These are phyloP conservation scores for Barnettozyma vustinii DNA, from an alignment of 805 yeast species.

Conservation along the genomic window DNA sequence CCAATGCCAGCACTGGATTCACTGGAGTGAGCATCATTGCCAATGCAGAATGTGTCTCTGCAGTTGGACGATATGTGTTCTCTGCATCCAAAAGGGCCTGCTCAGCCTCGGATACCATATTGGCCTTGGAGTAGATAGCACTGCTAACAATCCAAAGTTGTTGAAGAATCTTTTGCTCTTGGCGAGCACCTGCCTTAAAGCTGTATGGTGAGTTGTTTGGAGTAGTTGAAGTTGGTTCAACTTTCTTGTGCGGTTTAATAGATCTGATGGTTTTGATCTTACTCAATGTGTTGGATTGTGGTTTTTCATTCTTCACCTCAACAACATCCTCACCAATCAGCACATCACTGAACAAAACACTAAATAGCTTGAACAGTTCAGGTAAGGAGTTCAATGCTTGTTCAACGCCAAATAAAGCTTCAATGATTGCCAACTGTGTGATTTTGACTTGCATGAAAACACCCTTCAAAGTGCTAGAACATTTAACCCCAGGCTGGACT, in stretches of 20 bases:
- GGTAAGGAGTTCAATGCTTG: constrained; percentile 61
- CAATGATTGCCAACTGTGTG: constrained; percentile 69
- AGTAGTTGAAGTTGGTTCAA: not conserved
- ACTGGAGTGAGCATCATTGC: constrained; percentile 32
- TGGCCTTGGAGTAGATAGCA: constrained; percentile 53
- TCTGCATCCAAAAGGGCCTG: constrained; percentile 72
- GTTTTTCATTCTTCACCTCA: not conserved
- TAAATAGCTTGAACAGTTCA: constrained; percentile 56
- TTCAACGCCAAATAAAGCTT: constrained; percentile 50
- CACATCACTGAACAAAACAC: constrained; percentile 39
- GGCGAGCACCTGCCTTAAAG: constrained; percentile 1
- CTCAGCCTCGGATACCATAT: constrained; percentile 53
- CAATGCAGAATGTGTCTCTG: constrained; percentile 43
- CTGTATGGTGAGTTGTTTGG: constrained; percentile 1
- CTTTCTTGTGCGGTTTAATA: constrained; percentile 8
- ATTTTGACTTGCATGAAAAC: constrained; percentile 61
- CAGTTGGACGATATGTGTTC: constrained; percentile 38
- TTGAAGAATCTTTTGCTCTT: constrained; percentile 42
- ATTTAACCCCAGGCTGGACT: constrained; percentile 7
- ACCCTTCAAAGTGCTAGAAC: constrained; percentile 6
- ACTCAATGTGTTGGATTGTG: constrained; percentile 6
- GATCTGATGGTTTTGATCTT: constrained; percentile 13
- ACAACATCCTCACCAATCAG: not conserved
- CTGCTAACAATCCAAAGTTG: constrained; percentile 74
- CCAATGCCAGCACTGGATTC: constrained; percentile 41